Percentiles rank a stretch among this genome's conserved stretches.
These are phyloP conservation scores for Ophiostoma perfectum DNA, from an alignment of 2,329 filamentous ascomycete genomes.

Conservation along the genomic window DNA sequence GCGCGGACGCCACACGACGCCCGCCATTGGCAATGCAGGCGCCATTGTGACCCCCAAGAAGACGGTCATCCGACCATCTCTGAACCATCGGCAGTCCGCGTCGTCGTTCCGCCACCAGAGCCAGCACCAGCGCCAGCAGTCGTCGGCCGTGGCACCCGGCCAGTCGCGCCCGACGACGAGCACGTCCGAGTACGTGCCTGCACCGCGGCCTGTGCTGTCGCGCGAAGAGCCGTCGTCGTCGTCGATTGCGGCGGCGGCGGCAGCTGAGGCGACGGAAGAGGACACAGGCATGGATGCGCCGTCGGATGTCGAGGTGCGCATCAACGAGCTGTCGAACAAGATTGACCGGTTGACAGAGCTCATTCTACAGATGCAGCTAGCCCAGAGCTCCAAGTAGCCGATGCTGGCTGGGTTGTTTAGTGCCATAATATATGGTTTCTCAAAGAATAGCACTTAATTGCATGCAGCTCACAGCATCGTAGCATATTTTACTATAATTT, in stretches of 20 bases:
- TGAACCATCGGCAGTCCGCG: constrained; percentile 14
- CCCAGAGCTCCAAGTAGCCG: too few species aligned
- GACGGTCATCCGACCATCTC: constrained; percentile 17
- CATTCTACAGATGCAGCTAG: constrained; percentile 41
- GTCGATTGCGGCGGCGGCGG: background rate
- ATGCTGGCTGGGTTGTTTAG: too few species aligned
- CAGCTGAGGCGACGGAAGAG: constrained; percentile 18
- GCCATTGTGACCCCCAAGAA: constrained; percentile 20
- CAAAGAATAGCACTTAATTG: background rate
- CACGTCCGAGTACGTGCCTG: constrained; percentile 19
- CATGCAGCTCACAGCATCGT: background rate
- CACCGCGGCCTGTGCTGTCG: constrained; percentile 2
- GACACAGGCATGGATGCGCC: constrained; percentile 27
- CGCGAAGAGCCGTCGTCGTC: constrained; percentile 7
- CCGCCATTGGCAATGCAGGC: background rate
- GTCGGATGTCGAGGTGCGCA: constrained; percentile 37
- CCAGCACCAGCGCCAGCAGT: constrained; percentile 4
- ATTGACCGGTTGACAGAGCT: constrained; percentile 54
- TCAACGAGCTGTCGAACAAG: constrained; percentile 51
- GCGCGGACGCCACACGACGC: constrained; percentile 28
- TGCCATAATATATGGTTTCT: too few species aligned
- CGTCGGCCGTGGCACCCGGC: constrained; percentile 9
- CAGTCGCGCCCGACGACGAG: constrained; percentile 16
- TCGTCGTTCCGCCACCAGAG: constrained; percentile 16
- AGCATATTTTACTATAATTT: constrained; percentile 5